Evolutionary conservation across 148 eudicot genomes (phyloP).

Genomic region (Beta vulgaris): DNA sequence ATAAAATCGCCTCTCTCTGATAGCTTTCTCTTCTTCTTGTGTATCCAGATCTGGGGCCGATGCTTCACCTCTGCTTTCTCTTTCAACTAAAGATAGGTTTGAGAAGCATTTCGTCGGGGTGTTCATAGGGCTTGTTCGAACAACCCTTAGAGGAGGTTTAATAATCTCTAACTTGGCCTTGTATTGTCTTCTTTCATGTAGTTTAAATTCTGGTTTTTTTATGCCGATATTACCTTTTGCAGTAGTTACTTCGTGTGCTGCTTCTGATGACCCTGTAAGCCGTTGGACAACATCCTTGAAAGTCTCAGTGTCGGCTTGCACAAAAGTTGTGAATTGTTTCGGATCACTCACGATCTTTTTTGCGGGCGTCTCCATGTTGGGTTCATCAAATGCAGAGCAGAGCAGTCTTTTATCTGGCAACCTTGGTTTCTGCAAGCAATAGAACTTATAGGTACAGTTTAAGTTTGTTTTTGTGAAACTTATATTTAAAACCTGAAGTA

Average conservation of each 20-base stretch:
- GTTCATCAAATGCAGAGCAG: neutral
- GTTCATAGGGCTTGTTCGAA: constrained; percentile 24
- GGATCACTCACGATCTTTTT: constrained; percentile 16
- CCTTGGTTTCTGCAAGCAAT: constrained; percentile 18
- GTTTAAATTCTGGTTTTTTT: constrained; percentile 33
- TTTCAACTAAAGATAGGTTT: constrained; percentile 27
- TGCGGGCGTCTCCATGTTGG: constrained; percentile 24
- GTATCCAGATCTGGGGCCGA: constrained; percentile 14
- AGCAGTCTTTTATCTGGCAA: constrained; percentile 3
- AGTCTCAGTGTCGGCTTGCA: constrained; percentile 30
- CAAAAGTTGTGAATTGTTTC: constrained; percentile 33
- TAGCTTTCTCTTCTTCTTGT: constrained; percentile 43
- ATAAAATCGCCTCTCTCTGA: constrained; percentile 38
- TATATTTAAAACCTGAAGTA: constrained; percentile 3
- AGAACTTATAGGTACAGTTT: constrained; percentile 3
- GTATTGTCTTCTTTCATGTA: constrained; percentile 40
- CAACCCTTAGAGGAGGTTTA: constrained; percentile 23
- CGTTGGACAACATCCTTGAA: constrained; percentile 46
- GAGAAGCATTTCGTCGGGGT: constrained; percentile 37
- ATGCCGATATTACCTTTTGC: constrained; percentile 25
- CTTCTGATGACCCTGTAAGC: constrained; percentile 35
- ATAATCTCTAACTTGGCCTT: constrained; percentile 37
- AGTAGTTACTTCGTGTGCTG: constrained; percentile 8
- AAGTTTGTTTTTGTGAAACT: constrained; percentile 5
- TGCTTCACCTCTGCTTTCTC: constrained; percentile 15